phyloP scores from a whole-genome alignment of 2,329 filamentous ascomycete species.

The Gliomastix tumulicola region DNA sequence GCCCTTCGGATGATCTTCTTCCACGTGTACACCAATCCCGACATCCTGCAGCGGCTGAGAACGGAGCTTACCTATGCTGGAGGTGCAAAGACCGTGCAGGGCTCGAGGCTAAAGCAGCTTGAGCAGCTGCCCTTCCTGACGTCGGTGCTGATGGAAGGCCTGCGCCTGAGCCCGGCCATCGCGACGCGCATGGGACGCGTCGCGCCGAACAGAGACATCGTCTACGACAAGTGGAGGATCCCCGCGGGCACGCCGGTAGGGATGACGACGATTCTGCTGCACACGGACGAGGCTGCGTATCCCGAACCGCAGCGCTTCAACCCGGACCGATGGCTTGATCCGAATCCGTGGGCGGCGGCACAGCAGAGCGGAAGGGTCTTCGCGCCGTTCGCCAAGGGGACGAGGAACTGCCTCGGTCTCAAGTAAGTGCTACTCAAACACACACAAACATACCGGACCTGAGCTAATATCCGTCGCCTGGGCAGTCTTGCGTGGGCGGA shows the following conservation, averaged over 20 bases:
- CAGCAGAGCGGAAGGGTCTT: not conserved
- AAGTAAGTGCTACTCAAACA: constrained; percentile 1
- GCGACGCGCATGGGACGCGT: constrained; percentile 60
- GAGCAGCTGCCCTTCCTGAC: constrained; percentile 23
- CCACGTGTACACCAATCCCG: constrained; percentile 8
- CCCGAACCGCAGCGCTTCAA: constrained; percentile 69
- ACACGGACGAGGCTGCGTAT: constrained; percentile 42
- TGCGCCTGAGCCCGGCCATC: constrained; percentile 50
- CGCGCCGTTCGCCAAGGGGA: constrained; percentile 2
- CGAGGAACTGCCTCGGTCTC: constrained; percentile 2
- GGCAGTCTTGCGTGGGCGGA: constrained; percentile 2
- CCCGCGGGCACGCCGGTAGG: constrained; percentile 50
- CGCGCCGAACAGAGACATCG: constrained; percentile 45
- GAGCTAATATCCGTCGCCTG: not conserved
- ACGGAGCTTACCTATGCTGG: constrained; percentile 5
- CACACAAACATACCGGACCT: not conserved
- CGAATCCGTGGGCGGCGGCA: not conserved
- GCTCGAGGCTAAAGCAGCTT: constrained; percentile 13
- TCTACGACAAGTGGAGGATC: constrained; percentile 46
- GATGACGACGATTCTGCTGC: constrained; percentile 37
- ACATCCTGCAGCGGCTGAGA: constrained; percentile 9
- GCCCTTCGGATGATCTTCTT: constrained; percentile 7
- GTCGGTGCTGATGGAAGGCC: constrained; percentile 6
- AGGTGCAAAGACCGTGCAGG: too few species aligned
- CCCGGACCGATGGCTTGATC: constrained; percentile 76